Evolutionary conservation across 2,329 filamentous ascomycete genomes (phyloP).

Genomic region (Metarhizium brunneum): DNA sequence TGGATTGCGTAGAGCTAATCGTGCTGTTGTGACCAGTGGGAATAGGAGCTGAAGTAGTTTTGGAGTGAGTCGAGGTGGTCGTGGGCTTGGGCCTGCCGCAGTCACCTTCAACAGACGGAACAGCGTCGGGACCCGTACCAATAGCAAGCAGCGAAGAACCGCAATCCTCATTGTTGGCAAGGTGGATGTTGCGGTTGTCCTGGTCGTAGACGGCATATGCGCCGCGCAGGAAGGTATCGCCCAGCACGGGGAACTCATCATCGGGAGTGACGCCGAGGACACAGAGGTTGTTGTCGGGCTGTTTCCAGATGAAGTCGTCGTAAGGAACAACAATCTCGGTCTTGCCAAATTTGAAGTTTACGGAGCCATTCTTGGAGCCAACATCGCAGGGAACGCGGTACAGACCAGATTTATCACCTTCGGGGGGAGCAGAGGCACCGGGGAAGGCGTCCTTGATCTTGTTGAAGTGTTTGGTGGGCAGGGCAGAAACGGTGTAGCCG

Average conservation of each 20-base stretch:
- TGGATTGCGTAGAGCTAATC: not conserved
- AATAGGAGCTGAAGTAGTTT: not conserved
- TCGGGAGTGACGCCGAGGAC: constrained; percentile 37
- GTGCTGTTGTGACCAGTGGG: not conserved
- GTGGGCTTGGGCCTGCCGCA: constrained; percentile 15
- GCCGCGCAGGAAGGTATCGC: constrained; percentile 35
- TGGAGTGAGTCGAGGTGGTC: constrained; percentile 2
- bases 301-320: constrained; percentile 36
- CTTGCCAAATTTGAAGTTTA: constrained; percentile 40
- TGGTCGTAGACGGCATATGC: constrained; percentile 34
- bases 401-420: constrained; percentile 23
- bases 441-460: constrained; percentile 33
- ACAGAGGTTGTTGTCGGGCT: constrained; percentile 19
- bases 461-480: constrained; percentile 47
- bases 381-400: constrained; percentile 38
- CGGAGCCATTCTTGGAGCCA: constrained; percentile 24
- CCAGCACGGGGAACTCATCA: constrained; percentile 29
- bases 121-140: constrained; percentile 28
- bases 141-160: constrained; percentile 28
- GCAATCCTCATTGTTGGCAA: constrained; percentile 29
- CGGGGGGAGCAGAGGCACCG: constrained; percentile 3
- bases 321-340: constrained; percentile 34
- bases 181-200: constrained; percentile 28
- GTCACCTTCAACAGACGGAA: constrained; percentile 21
- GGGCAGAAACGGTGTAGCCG: constrained; percentile 57